phyloP scores from a whole-genome alignment of 257 asterid species.

The Solanum microdontum region DNA sequence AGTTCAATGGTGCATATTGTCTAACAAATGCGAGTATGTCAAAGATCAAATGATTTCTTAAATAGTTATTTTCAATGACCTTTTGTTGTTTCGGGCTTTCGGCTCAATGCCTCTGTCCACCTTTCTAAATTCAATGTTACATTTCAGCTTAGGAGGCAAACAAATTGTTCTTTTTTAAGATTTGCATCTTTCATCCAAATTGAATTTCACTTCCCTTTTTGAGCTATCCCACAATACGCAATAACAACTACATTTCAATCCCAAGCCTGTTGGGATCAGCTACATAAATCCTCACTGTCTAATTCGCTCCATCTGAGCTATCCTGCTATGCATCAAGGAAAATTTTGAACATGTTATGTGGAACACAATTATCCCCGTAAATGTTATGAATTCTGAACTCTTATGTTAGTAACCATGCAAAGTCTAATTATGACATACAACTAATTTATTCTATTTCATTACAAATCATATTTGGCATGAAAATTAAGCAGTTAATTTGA shows the following conservation, averaged over 20 bases:
- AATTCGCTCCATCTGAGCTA: neutral
- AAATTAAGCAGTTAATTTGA: neutral
- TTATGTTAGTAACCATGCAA: neutral
- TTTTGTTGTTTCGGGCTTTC: neutral
- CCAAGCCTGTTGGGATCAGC: neutral
- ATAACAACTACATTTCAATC: neutral
- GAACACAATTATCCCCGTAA: neutral
- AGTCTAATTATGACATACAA: neutral
- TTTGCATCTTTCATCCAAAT: neutral
- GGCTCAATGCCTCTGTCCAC: neutral
- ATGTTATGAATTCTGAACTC: neutral
- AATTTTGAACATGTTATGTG: neutral
- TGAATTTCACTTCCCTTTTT: neutral
- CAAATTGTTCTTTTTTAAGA: neutral
- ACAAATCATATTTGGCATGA: neutral
- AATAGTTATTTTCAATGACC: neutral
- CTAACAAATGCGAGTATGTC: neutral
- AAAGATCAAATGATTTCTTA: neutral
- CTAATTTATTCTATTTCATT: neutral
- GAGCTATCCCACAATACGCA: neutral
- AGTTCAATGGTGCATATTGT: neutral
- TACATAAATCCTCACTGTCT: neutral
- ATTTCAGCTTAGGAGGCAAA: neutral
- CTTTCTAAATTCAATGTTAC: neutral
- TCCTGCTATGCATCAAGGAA: neutral